Conservation (phyloP, 2,329 filamentous ascomycete species). For the Talaromyces sp. region DNA sequence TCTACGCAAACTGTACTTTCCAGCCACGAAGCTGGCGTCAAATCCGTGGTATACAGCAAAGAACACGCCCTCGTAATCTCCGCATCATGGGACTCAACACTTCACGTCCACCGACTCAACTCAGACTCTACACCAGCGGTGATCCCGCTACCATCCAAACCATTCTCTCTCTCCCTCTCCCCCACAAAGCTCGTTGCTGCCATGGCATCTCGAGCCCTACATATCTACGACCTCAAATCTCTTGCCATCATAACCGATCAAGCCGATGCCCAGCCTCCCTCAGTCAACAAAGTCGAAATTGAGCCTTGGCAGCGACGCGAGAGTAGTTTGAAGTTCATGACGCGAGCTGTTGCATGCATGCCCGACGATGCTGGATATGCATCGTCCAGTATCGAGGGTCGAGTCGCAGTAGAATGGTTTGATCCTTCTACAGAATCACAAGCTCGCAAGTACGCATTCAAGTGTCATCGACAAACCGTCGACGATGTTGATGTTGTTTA, state of each 20-base stretch:
- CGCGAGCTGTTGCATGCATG: conserved; percentile 89
- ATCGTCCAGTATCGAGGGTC: conserved; percentile 85
- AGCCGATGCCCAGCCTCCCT: conserved; percentile 35
- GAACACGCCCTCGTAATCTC: conserved; percentile 76
- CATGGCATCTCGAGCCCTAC: conserved; percentile 88
- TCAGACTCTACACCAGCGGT: conserved; percentile 53
- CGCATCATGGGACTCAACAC: conserved; percentile 85
- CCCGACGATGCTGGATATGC: conserved; percentile 93
- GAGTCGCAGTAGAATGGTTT: conserved; percentile 97
- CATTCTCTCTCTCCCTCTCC: conserved; percentile 75
- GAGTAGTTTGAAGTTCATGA: conserved; percentile 93
- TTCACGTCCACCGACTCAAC: conserved; percentile 72
- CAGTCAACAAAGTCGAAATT: conserved; percentile 46
- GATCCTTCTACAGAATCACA: conserved; percentile 83
- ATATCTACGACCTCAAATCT: conserved; percentile 83
- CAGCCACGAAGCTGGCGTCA: conserved; percentile 73
- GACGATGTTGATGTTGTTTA: conserved; percentile 75
- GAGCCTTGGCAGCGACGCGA: conserved; percentile 91
- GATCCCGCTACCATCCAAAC: conserved; percentile 74
- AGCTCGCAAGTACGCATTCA: conserved; percentile 95
- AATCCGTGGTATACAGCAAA: conserved; percentile 74
- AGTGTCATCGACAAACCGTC: conserved; percentile 79
- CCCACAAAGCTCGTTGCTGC: conserved; percentile 86
- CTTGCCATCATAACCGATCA: conserved; percentile 54
- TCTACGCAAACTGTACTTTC: conserved; percentile 70